Conservation (phyloP, 78 protist species). For the Isochrysis galbana region DNA sequence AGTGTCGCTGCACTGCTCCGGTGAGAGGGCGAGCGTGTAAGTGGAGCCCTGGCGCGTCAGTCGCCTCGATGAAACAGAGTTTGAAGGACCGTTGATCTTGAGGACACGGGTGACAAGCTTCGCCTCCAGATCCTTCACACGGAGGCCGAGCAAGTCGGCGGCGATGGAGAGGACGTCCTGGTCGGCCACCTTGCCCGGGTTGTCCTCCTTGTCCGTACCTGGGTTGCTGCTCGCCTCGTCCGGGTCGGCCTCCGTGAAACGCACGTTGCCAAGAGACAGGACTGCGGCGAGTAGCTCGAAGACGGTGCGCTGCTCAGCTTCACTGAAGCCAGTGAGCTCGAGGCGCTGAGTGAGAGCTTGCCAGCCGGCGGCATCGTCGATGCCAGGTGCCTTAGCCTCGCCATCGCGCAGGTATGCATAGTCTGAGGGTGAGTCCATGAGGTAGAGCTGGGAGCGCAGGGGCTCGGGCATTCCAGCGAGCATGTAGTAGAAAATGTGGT, state of each 20-base stretch:
- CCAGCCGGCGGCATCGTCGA: background rate
- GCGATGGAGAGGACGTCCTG: slow-evolving; percentile 30
- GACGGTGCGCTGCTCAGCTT: slow-evolving; percentile 29
- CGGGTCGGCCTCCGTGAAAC: slow-evolving; percentile 59
- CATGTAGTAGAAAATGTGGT: slow-evolving; percentile 91
- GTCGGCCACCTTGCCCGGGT: background rate
- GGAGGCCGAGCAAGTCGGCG: slow-evolving; percentile 57
- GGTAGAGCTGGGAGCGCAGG: background rate
- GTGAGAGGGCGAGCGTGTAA: background rate
- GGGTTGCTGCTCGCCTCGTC: slow-evolving; percentile 48
- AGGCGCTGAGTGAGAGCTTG: background rate
- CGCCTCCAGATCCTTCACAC: background rate
- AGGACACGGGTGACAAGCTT: background rate
- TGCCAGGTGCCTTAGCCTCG: background rate
- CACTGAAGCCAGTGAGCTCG: background rate
- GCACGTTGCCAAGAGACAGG: slow-evolving; percentile 46
- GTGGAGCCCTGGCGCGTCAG: background rate
- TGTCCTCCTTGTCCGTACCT: background rate
- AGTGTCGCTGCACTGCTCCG: slow-evolving; percentile 37
- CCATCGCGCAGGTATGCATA: background rate
- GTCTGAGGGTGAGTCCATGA: background rate
- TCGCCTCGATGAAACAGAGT: background rate
- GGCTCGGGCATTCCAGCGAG: background rate
- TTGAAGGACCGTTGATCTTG: slow-evolving; percentile 19
- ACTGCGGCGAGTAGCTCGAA: slow-evolving; percentile 38